Conservation (phyloP, 495 filamentous ascomycete species). For the Xylona heveae region DNA sequence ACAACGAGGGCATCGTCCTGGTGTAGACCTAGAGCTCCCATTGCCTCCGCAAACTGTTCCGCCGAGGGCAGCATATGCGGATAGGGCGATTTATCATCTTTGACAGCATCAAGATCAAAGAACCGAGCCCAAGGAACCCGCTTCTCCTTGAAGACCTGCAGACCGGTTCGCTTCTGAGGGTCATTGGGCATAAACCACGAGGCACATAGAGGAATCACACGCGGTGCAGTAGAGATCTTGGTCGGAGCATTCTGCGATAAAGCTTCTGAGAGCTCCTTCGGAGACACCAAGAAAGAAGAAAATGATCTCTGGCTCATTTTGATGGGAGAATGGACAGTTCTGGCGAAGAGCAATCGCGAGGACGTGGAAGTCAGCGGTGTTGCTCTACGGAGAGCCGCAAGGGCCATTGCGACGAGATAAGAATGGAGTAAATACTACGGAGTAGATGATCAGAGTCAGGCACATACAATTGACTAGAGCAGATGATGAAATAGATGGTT, state of each 20-base stretch:
- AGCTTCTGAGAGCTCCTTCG: slow-evolving; percentile 56
- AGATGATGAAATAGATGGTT: too few relatives aligned
- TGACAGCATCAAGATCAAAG: slow-evolving; percentile 84
- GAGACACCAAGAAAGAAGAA: slow-evolving; percentile 67
- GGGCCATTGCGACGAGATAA: too few relatives aligned
- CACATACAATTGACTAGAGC: too few relatives aligned
- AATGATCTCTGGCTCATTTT: slow-evolving; percentile 29
- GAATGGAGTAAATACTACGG: too few relatives aligned
- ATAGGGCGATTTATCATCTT: slow-evolving; percentile 70
- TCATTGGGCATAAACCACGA: slow-evolving; percentile 95
- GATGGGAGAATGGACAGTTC: slow-evolving; percentile 1
- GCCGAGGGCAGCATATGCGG: slow-evolving; percentile 89
- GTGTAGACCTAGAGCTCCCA: slow-evolving; percentile 70
- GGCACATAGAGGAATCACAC: slow-evolving; percentile 73
- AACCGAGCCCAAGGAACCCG: slow-evolving; percentile 81
- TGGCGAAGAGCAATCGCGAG: too few relatives aligned
- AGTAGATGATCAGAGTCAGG: too few relatives aligned
- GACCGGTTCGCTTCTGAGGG: slow-evolving; percentile 47
- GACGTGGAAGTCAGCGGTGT: too few relatives aligned
- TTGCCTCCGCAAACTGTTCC: slow-evolving; percentile 61
- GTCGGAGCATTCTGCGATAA: slow-evolving; percentile 54
- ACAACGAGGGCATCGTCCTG: slow-evolving; percentile 78
- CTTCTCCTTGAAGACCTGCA: slow-evolving; percentile 47
- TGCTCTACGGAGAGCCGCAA: too few relatives aligned
- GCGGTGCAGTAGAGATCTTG: slow-evolving; percentile 53